A percentile compares a stretch with the other conserved stretches of the same genome.
phyloP scores from a whole-genome alignment of 305 asterid species.

The Andrographis paniculata region DNA sequence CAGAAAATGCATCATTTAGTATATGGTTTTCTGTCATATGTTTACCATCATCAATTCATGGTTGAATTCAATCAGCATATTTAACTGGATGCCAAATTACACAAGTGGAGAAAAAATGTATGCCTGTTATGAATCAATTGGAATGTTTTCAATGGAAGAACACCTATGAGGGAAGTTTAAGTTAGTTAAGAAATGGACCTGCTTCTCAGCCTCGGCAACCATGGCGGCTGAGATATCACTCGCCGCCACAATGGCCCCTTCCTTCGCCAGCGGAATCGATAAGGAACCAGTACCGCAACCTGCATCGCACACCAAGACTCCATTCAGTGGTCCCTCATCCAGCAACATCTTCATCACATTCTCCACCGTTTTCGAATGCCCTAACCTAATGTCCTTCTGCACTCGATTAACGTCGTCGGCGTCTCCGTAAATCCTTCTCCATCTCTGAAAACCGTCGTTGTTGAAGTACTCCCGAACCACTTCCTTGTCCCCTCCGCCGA shows the following conservation, averaged over 20 bases:
- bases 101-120: too few relatives aligned
- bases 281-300: constrained; percentile 90
- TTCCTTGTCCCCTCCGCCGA: constrained; percentile 95
- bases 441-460: constrained; percentile 85
- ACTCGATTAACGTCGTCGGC: constrained; percentile 80
- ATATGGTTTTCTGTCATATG: too few relatives aligned
- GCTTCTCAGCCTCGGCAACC: constrained; percentile 88
- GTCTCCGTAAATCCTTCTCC: constrained; percentile 88
- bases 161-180: neutral
- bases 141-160: too few relatives aligned
- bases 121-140: too few relatives aligned
- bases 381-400: constrained; percentile 74
- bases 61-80: neutral
- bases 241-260: constrained; percentile 81
- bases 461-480: constrained; percentile 89
- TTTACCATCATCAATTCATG: too few relatives aligned
- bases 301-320: constrained; percentile 83
- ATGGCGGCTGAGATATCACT: constrained; percentile 93
- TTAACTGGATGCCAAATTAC: neutral
- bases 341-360: constrained; percentile 73
- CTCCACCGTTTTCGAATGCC: constrained; percentile 87
- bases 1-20: too few relatives aligned
- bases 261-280: constrained; percentile 85
- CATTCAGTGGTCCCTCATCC: constrained; percentile 63
- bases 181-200: constrained; percentile 26